A percentile compares a stretch with the other conserved stretches of the same genome.
phyloP scores from a whole-genome alignment of 169 alveolate species.

The Perkinsus marinus region DNA sequence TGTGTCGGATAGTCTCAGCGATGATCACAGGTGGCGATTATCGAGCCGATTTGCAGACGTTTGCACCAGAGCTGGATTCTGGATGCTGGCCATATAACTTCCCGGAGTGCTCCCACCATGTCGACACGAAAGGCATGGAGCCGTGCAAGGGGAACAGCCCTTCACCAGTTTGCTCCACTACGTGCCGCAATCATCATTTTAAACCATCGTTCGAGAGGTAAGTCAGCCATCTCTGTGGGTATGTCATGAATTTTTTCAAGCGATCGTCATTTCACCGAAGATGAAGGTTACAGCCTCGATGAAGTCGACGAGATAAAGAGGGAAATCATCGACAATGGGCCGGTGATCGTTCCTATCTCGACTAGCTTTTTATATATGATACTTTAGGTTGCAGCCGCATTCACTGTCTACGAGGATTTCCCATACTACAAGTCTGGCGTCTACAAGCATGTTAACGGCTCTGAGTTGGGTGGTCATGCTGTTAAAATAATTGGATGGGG shows the following conservation, averaged over 20 bases:
- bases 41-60: slow-evolving; percentile 5
- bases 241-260: neutral
- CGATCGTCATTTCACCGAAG: neutral
- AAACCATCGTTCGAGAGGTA: neutral
- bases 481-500: slow-evolving; percentile 69
- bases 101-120: slow-evolving; percentile 24
- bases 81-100: slow-evolving; percentile 29
- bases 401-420: slow-evolving; percentile 58
- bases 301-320: slow-evolving; percentile 8
- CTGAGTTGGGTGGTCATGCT: slow-evolving; percentile 58
- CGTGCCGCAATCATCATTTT: neutral
- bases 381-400: slow-evolving; percentile 39
- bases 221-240: neutral
- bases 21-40: slow-evolving; percentile 21
- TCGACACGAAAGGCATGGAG: slow-evolving; percentile 12
- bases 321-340: slow-evolving; percentile 7
- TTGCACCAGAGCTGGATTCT: neutral
- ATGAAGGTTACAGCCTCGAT: slow-evolving; percentile 4
- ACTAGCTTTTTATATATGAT: neutral
- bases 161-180: slow-evolving; percentile 7
- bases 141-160: slow-evolving; percentile 11
- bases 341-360: neutral
- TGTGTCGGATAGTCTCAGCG: neutral
- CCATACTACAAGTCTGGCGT: slow-evolving; percentile 56
- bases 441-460: slow-evolving; percentile 51